Evolutionary conservation across 2,329 filamentous ascomycete genomes (phyloP), one percentile per base, ranked within the genome.

Genomic region (Arthrobotrys conoides): DNA sequence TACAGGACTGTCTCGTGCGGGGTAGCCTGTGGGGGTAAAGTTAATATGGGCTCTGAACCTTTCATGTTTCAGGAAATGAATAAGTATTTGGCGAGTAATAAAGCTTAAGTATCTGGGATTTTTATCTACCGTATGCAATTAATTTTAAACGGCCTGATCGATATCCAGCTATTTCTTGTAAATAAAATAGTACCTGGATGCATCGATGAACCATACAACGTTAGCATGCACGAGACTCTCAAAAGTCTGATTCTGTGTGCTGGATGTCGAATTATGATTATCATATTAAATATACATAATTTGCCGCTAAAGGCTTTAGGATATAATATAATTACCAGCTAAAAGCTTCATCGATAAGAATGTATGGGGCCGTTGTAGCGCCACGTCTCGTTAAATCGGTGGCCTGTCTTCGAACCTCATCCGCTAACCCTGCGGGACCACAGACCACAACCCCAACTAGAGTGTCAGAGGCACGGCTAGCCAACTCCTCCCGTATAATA

Each of bases 271-370:
- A 30, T 6, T 30, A 30, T 30, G 27, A 6, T 30, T 30, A 30
- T 6, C 3, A 12, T 8, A 36, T 36, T 36, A 36, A 41, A 16
- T 41, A 16, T 16, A 41, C 38, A 41, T 16, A 16, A 16, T n/a
- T 16, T 41, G 38, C 16, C 9, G 5, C 16, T 16, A n/a, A 12
- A 41, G 12, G 1, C 3, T 41, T 16, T 12, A 16, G 12, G 3
- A 2, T n/a, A 5, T 41, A 14, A 41, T 16, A 41, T 41, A 3
- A 27, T 30, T 71, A 73, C 70, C 70, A 73, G 38, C 70, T 67
- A 18, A 73, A 73, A 12, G 70, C 70, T n/a, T 67, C 61, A 14
- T 73, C 70, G n/a, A 73, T 55, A 30, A 73, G 49, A 8, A 67
- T 22, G 24, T 67, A 73, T 33, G 70, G 30, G 16, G 61, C 48